Evolutionary conservation across 257 asterid genomes (phyloP).

Genomic region (Lithospermum erythrorhizon): DNA sequence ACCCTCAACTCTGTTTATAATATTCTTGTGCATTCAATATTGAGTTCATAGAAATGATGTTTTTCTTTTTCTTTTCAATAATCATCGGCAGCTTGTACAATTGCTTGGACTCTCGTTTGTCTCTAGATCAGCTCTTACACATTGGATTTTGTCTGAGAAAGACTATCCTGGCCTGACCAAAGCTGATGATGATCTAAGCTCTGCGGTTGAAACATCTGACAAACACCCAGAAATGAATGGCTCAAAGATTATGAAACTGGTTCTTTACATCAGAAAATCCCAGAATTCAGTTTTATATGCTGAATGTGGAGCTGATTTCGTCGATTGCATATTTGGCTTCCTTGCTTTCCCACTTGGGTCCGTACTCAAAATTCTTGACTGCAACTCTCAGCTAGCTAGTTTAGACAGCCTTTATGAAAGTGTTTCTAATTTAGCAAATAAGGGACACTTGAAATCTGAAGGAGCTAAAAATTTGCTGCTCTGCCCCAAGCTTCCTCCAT

Average conservation of each 20-base stretch:
- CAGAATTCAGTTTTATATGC: slow-evolving; percentile 4
- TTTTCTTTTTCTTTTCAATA: too few species aligned
- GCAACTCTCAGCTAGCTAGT: slow-evolving; percentile 2
- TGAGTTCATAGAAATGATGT: too few species aligned
- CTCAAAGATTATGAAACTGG: slow-evolving; percentile 1
- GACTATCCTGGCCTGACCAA: background rate
- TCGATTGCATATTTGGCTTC: slow-evolving; percentile 8
- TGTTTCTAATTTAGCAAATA: background rate
- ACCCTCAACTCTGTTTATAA: background rate
- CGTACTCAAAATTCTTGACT: slow-evolving; percentile 1
- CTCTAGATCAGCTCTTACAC: slow-evolving; percentile 3
- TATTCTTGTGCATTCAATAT: background rate
- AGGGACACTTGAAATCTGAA: slow-evolving; percentile 3
- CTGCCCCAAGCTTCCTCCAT: slow-evolving; percentile 9
- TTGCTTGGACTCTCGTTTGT: slow-evolving; percentile 4
- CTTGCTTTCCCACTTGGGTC: slow-evolving; percentile 14
- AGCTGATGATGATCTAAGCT: background rate
- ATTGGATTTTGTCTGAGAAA: slow-evolving; percentile 4
- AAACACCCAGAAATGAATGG: background rate
- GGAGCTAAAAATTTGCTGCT: slow-evolving; percentile 8
- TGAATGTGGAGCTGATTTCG: slow-evolving; percentile 8
- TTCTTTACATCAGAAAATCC: slow-evolving; percentile 8
- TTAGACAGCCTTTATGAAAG: slow-evolving; percentile 6
- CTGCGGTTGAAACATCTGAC: background rate
- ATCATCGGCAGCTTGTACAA: slow-evolving; percentile 1